Evolutionary conservation across 1,284 basidiomycete species (phyloP).

Genomic region (Thecaphora frezii): DNA sequence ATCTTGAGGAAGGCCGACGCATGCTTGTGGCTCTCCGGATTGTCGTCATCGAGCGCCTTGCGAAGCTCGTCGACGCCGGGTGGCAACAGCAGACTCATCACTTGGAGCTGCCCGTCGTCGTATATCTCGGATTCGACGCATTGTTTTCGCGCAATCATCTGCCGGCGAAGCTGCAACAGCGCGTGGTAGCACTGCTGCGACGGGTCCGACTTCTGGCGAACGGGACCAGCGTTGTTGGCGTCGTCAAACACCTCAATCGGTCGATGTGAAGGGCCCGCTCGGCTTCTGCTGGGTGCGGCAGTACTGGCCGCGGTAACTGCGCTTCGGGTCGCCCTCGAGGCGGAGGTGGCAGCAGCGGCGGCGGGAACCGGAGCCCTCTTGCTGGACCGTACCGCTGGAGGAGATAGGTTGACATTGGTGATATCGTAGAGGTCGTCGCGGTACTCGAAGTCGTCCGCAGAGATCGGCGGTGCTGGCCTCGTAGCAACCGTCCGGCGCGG

Average conservation of each 20-base stretch:
- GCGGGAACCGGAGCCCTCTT: too few species aligned
- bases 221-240: too few species aligned
- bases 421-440: constrained; percentile 36
- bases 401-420: constrained; percentile 27
- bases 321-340: too few species aligned
- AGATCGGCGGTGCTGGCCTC: constrained; percentile 9
- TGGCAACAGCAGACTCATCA: not conserved
- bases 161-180: not conserved
- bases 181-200: not conserved
- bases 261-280: too few species aligned
- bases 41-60: not conserved
- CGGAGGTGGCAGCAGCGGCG: too few species aligned
- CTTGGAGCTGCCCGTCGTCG: not conserved
- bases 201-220: not conserved
- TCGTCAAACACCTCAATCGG: too few species aligned
- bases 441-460: constrained; percentile 23
- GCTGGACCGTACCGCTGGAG: constrained; percentile 8
- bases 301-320: too few species aligned
- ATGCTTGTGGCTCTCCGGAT: not conserved
- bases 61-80: not conserved
- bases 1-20: not conserved
- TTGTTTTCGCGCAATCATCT: not conserved
- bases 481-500: constrained; percentile 6
- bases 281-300: too few species aligned
- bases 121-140: not conserved